Conservation (phyloP, 768 basidiomycete species). For the Xerocomellus chrysenteron region DNA sequence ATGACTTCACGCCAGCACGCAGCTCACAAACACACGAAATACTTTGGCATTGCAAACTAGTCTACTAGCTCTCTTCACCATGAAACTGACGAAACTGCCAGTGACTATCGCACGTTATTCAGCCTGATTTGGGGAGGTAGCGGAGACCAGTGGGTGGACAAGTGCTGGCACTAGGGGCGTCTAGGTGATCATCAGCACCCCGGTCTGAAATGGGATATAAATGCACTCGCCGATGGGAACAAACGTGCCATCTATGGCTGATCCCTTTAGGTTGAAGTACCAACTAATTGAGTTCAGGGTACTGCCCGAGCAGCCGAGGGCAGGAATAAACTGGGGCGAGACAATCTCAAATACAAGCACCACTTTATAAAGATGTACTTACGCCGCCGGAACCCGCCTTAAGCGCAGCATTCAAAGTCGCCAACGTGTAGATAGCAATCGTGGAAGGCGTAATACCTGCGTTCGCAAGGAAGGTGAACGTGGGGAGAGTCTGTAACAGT, state of each 20-base stretch:
- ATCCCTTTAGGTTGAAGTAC: slow-evolving; percentile 66
- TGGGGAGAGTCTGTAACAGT: slow-evolving; percentile 67
- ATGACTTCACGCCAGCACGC: not conserved
- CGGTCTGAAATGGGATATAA: not conserved
- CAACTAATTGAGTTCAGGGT: slow-evolving; percentile 49
- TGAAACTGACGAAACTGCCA: not conserved
- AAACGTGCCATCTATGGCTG: slow-evolving; percentile 65
- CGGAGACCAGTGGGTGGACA: slow-evolving; percentile 59
- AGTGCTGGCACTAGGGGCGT: slow-evolving; percentile 45
- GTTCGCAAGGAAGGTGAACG: slow-evolving; percentile 66
- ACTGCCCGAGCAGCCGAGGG: slow-evolving; percentile 42
- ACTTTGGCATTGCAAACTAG: not conserved
- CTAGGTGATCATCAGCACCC: slow-evolving; percentile 32
- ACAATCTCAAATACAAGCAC: not conserved
- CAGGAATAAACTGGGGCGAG: slow-evolving; percentile 44
- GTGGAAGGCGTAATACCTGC: slow-evolving; percentile 75
- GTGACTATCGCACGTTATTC: not conserved
- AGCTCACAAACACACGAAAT: not conserved
- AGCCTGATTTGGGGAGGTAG: slow-evolving; percentile 53
- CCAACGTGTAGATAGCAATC: slow-evolving; percentile 55
- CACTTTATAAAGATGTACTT: slow-evolving; percentile 4
- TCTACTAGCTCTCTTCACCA: not conserved
- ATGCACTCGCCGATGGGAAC: slow-evolving; percentile 52
- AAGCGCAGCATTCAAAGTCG: slow-evolving; percentile 47
- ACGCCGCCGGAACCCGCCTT: slow-evolving; percentile 51